These are phyloP conservation scores for Ceratobasidium sp. DNA, from an alignment of 1,284 basidiomycete species.

Conservation along the genomic window DNA sequence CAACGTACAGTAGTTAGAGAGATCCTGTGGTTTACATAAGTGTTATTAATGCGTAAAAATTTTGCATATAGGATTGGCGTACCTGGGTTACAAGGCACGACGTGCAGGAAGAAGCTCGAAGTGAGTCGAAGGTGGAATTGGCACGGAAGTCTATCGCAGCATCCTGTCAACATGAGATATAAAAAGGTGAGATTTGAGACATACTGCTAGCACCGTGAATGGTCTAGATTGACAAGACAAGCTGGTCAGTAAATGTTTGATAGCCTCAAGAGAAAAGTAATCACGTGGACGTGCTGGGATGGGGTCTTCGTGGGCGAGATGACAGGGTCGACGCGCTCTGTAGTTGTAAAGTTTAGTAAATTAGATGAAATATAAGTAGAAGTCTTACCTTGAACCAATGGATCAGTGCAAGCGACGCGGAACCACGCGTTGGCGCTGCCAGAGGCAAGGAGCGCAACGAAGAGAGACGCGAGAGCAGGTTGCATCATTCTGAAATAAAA, in stretches of 20 bases:
- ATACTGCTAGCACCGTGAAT: slow-evolving; percentile 36
- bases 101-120: slow-evolving; percentile 61
- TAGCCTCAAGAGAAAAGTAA: slow-evolving; percentile 47
- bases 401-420: slow-evolving; percentile 60
- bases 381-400: slow-evolving; percentile 55
- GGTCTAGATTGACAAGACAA: not conserved
- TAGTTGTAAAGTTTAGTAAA: not conserved
- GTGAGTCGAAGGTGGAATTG: slow-evolving; percentile 57
- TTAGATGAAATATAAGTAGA: not conserved
- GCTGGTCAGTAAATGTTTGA: not conserved
- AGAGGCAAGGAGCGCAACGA: slow-evolving; percentile 49
- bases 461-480: slow-evolving; percentile 10
- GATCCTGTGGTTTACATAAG: slow-evolving; percentile 56
- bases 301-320: slow-evolving; percentile 59
- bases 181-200: not conserved
- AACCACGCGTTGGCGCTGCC: slow-evolving; percentile 59
- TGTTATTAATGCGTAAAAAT: not conserved
- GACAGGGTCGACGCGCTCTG: slow-evolving; percentile 64
- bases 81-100: slow-evolving; percentile 53
- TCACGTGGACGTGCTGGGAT: slow-evolving; percentile 61
- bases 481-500: slow-evolving; percentile 7
- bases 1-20: slow-evolving; percentile 56
- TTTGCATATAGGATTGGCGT: not conserved
- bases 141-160: slow-evolving; percentile 55
- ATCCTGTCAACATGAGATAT: not conserved